phyloP scores from a whole-genome alignment of 371 early-diverging fungal species.

The Mucor indicus region DNA sequence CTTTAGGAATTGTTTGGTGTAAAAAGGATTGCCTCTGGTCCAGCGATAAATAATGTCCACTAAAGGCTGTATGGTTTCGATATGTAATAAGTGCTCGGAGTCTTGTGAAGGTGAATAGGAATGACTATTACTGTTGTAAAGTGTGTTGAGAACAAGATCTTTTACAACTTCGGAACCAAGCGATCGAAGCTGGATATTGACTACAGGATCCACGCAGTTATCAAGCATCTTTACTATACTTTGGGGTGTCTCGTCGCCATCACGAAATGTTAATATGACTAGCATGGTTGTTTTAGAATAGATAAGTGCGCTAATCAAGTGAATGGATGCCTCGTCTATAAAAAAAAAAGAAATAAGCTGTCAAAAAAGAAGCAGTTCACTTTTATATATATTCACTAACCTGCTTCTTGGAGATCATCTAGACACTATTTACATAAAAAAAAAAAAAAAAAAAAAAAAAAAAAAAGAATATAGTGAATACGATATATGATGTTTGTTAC shows the following conservation, averaged over 20 bases:
- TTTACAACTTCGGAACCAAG: slow-evolving; percentile 20
- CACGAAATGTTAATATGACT: slow-evolving; percentile 42
- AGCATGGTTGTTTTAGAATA: slow-evolving; percentile 30
- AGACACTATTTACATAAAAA: slow-evolving; percentile 27
- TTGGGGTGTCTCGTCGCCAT: slow-evolving; percentile 27
- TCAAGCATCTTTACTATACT: slow-evolving; percentile 18
- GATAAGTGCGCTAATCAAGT: slow-evolving; percentile 35
- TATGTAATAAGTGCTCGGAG: neutral
- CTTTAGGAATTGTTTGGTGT: slow-evolving; percentile 36
- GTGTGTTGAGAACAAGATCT: slow-evolving; percentile 31
- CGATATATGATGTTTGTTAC: too few species aligned
- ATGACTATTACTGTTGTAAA: slow-evolving; percentile 18
- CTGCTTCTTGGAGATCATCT: slow-evolving; percentile 50
- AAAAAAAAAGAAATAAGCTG: neutral
- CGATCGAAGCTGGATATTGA: slow-evolving; percentile 26
- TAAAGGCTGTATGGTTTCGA: slow-evolving; percentile 15
- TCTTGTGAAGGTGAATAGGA: neutral
- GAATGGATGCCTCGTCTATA: slow-evolving; percentile 41
- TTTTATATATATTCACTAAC: slow-evolving; percentile 9
- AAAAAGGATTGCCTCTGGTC: slow-evolving; percentile 47
- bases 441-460: neutral
- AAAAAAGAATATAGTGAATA: too few species aligned
- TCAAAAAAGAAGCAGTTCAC: neutral
- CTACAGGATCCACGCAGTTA: slow-evolving; percentile 2
- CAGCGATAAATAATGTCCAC: slow-evolving; percentile 30